Evolutionary conservation across 2,329 filamentous ascomycete genomes (phyloP), one percentile per base, ranked within the genome.

Genomic region (Colletotrichum orchidophilum): DNA sequence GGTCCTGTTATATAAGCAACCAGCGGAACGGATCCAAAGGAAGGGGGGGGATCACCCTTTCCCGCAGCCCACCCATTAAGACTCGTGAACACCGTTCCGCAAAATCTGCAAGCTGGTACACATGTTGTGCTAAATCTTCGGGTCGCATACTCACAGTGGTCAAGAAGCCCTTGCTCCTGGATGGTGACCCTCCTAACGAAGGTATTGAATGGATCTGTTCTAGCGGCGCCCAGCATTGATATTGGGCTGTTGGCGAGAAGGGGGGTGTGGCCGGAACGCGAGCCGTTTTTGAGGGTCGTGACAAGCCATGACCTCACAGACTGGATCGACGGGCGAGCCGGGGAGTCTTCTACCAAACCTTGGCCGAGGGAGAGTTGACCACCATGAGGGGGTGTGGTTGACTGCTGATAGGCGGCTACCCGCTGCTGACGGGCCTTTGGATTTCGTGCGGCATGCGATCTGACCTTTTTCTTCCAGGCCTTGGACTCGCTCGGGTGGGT

Each of bases 371-470:
- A 29, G 24, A 15, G 26, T 5, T 24, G 3, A 26, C 35, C 13
- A 12, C n/a, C n/a, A n/a, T n/a, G n/a, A n/a, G 15, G 5, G 13
- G 13, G 39, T 6, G 11, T 31, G 39, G 15, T 59, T 71, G 72
- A 24, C 50, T 55, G 35, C 8, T 62, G 60, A 59, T 74, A 70
- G 24, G 71, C 24, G n/a, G 63, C 27, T 7, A 75, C 73, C 52
- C 62, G 58, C 58, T 67, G 50, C 8, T 66, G 70, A 15, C 68
- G 70, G 1, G 46, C 67, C 24, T 53, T 59, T n/a, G 55, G 26
- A 52, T 73, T 71, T 5, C 73, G 63, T 9, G 75, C 75, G 1
- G 75, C 75, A 15, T 76, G 75, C 2, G 74, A 73, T 18, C 75
- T 70, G 29, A 77, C 74, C 21, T 70, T 55, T 18, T 57, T 67